These are phyloP conservation scores for Delonix regia DNA, from an alignment of 306 rosid species.

Conservation along the genomic window DNA sequence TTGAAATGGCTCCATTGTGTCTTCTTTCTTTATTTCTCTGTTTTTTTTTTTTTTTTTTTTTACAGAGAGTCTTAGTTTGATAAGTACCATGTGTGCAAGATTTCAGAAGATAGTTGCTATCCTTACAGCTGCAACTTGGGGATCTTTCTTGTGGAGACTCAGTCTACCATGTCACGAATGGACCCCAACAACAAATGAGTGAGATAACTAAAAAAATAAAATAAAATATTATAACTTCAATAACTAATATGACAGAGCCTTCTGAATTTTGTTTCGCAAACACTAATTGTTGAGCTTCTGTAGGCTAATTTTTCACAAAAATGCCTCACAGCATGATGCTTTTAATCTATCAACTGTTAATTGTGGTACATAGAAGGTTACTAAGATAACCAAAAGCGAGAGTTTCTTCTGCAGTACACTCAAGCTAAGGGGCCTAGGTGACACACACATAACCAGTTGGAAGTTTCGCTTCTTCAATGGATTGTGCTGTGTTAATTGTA, in stretches of 20 bases:
- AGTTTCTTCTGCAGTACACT: not conserved
- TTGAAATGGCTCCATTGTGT: not conserved
- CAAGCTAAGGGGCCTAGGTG: not conserved
- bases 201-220: too few species aligned
- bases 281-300: too few species aligned
- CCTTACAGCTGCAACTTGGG: not conserved
- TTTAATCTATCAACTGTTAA: not conserved
- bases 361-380: too few species aligned
- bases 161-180: too few species aligned
- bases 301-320: too few species aligned
- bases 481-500: not conserved
- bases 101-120: not conserved
- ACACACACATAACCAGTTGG: not conserved
- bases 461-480: not conserved
- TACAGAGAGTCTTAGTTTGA: not conserved
- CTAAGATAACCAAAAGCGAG: too few species aligned
- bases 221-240: too few species aligned
- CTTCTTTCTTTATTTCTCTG: too few species aligned
- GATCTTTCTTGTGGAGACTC: not conserved
- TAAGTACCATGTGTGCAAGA: constrained; percentile 14
- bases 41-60: too few species aligned
- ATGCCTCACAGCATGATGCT: not conserved
- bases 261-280: too few species aligned
- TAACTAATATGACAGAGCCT: too few species aligned
- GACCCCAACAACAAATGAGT: too few species aligned